Conservation (phyloP, 2,329 filamentous ascomycete species). For the Lachnellula arida region DNA sequence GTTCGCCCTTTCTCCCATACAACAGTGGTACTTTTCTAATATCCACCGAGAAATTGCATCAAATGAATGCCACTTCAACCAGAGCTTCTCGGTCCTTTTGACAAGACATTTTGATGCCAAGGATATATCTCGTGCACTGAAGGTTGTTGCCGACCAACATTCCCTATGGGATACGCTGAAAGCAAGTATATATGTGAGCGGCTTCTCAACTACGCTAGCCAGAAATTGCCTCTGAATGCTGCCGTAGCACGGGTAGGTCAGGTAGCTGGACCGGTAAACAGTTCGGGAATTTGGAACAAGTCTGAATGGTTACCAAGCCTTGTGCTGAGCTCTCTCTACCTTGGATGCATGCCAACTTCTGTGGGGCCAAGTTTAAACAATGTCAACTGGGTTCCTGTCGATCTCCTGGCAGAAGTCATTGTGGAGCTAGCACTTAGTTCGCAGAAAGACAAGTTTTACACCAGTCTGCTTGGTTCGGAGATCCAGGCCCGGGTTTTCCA, state of each 20-base stretch:
- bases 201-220: constrained; percentile 39
- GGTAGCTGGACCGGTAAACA: constrained; percentile 38
- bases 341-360: constrained; percentile 2
- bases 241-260: constrained; percentile 44
- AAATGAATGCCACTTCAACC: constrained; percentile 16
- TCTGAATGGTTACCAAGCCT: constrained; percentile 50
- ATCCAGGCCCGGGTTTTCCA: not conserved
- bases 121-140: too few species aligned
- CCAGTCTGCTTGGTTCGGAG: not conserved
- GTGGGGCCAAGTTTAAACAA: constrained; percentile 27
- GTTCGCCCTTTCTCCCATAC: constrained; percentile 16
- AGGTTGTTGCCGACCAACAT: not conserved
- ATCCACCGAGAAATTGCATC: constrained; percentile 1
- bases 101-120: too few species aligned
- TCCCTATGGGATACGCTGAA: constrained; percentile 30
- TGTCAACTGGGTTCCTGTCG: constrained; percentile 43
- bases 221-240: constrained; percentile 34
- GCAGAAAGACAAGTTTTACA: not conserved
- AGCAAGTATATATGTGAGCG: constrained; percentile 28
- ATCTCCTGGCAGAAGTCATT: constrained; percentile 36
- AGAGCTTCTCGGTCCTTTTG: constrained; percentile 9
- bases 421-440: constrained; percentile 25
- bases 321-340: not conserved
- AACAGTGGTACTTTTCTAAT: constrained; percentile 13
- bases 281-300: constrained; percentile 47